Conservation (phyloP, 352 stramenopile species). For the Globisporangium perplexum region DNA sequence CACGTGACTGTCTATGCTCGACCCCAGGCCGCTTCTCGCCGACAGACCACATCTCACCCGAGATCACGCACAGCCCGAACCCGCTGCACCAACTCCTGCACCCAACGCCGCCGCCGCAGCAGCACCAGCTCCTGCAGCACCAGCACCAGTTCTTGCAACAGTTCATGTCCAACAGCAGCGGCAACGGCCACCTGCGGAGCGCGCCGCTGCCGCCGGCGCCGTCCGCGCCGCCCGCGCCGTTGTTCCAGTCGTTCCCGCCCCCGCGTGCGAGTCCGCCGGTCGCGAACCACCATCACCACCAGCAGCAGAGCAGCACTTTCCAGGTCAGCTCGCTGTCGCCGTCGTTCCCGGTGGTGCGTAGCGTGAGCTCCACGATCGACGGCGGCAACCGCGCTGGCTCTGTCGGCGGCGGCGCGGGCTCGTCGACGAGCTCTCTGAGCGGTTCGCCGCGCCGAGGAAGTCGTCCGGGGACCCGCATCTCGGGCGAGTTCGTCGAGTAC, state of each 20-base stretch:
- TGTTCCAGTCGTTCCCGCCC: conserved; percentile 33
- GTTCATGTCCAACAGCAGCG: conserved; percentile 38
- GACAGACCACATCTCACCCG: conserved; percentile 46
- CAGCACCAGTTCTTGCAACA: conserved; percentile 52
- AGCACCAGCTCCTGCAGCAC: conserved; percentile 19
- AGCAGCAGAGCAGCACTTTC: conserved; percentile 8
- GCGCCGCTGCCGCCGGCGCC: conserved; percentile 27
- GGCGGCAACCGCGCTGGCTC: conserved; percentile 30
- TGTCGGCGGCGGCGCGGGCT: conserved; percentile 34
- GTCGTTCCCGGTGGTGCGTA: conserved; percentile 22
- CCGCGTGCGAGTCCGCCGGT: conserved; percentile 5
- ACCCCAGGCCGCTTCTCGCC: conserved; percentile 38
- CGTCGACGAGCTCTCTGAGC: conserved; percentile 31
- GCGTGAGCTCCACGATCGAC: conserved; percentile 30
- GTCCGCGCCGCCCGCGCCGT: conserved; percentile 11
- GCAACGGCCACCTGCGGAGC: conserved; percentile 23
- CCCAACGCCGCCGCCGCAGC: conserved; percentile 30
- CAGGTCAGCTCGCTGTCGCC: conserved; percentile 4
- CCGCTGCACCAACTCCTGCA: conserved; percentile 63
- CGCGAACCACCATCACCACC: neutral
- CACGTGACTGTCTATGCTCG: neutral
- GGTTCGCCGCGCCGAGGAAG: conserved; percentile 31
- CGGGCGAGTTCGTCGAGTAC: conserved; percentile 52
- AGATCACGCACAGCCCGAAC: conserved; percentile 64
- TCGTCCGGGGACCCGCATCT: conserved; percentile 44